A percentile compares a stretch with the other conserved stretches of the same genome.
Evolutionary conservation across 768 basidiomycete genomes (phyloP).

Genomic region (Podaxis sp.): DNA sequence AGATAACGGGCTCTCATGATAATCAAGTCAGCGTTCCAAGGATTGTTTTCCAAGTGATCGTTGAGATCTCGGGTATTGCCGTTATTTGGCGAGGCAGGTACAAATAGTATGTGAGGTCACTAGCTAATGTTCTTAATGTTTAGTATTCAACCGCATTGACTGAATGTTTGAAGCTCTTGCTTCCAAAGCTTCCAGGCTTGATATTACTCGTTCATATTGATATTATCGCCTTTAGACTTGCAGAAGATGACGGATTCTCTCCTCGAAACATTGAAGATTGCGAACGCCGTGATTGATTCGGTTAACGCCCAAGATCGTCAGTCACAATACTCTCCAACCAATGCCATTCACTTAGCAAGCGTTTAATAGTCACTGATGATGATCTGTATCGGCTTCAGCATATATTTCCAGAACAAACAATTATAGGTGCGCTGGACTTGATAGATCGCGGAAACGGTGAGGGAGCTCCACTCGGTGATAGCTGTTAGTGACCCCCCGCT

Average conservation of each 20-base stretch:
- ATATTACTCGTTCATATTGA: not conserved
- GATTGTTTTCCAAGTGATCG: not conserved
- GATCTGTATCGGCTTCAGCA: conserved; percentile 52
- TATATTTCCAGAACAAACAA: conserved; percentile 60
- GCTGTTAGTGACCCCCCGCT: not conserved
- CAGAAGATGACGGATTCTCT: not conserved
- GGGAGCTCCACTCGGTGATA: conserved; percentile 14
- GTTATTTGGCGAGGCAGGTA: conserved; percentile 2
- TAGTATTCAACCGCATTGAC: no score
- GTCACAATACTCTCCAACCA: not conserved
- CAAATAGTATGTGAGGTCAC: not conserved
- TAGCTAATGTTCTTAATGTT: not conserved
- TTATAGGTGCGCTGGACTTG: conserved; percentile 76
- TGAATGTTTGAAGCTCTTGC: no score
- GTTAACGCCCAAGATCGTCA: conserved; percentile 1
- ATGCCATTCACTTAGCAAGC: not conserved
- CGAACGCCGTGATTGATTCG: conserved; percentile 10
- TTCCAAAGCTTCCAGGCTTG: no score
- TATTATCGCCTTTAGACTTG: not conserved
- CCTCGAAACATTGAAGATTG: conserved; percentile 2
- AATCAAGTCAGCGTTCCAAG: not conserved
- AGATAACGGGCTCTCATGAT: conserved; percentile 42
- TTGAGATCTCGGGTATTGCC: conserved; percentile 5
- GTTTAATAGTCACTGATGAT: conserved; percentile 40
- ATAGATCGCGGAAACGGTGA: conserved; percentile 69